Base-by-base conservation (phyloP, 140 eudicot genomes). In the Senecio squalidus region DNA sequence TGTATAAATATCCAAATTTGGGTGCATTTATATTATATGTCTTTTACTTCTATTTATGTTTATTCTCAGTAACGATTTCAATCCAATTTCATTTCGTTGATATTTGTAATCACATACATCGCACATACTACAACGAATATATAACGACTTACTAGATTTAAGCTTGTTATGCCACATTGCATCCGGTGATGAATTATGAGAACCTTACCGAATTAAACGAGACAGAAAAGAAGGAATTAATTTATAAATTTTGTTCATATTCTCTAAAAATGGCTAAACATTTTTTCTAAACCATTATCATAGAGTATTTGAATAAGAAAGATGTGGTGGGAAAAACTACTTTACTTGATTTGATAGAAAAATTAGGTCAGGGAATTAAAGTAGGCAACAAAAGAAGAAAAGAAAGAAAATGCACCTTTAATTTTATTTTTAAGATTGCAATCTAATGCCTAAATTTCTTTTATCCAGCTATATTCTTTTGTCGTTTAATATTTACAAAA, bases 291-390 rank as follows among this genome's bases (percentile, higher is more conserved):
- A 6, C 5, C 17, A 44, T 44, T 13, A 1, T 0, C 2, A 10
- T 44, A 6, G 0, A 11, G 14, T 2, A 38, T 38, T 1, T 8
- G 20, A 56, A 56, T 31, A 23, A 34, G 20, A 8, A 50, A 46
- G 48, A 5, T 44, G 14, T 22, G 63, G 62, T 40, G 62, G 60
- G 60, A 46, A 48, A 33, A 65, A 30, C 55, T n/a, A 57, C 80
- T 79, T 53, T 33, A 34, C 43, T 73, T 73, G 67, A 47, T 31
- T 60, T 67, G 66, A 72, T 79, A 36, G 78, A 48, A 73, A 70
- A 74, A 72, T 82, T 82, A 82, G 89, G 89, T 67, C 82, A 78
- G 53, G 81, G 28, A 60, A 62, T 36, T 43, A 62, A 60, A 67
- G 82, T 71, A 59, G 60, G 46, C 34, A 29, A 55, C 27, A 55